Evolutionary conservation across 805 yeast species (phyloP), one percentile per base, ranked within the genome.

Genomic region (Cyberlindnera veronae): DNA sequence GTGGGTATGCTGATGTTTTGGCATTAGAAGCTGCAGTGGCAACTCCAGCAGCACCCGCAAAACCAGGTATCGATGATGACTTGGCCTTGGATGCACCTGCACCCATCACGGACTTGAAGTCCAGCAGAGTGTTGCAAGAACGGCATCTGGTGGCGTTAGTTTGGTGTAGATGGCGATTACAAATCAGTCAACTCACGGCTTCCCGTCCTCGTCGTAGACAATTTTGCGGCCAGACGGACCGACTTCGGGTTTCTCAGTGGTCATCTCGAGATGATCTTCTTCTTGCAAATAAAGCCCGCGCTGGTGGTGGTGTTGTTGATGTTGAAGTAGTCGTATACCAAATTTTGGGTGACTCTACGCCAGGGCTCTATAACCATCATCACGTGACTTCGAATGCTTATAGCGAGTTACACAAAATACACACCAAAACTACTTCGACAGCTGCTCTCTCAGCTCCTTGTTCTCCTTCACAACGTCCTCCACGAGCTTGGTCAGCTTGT

Each of bases 161-260:
- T 32, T 19, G 8, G 3, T 20, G 18, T 21, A 20, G 23, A 14
- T 10, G 4, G 11, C 22, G 29, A 21, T 15, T 10, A 17, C 9
- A 11, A n/a, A 21, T 10, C 12, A 5, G 12, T n/a, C 18, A 17
- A 77, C 93, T 59, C 69, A 85, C 89, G 97, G 97, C 62, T 87
- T 90, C 1, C 98, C 98, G 62, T 91, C 83, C 58, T 86, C 81
- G 56, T 86, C 96, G 42, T 85, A 78, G 17, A 87, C 63, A 43
- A 88, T 81, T 50, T 76, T 77, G 34, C 82, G 69, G 0, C 95
- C 95, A 17, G 74, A 58, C 3, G 74, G 67, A 0, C 87, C 87
- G 35, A 69, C 50, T 11, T 51, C 69, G 0, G 83, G 80, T 49
- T 49, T 57, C 24, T 20, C 30, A 3, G 33, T 6, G 22, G n/a